A percentile compares a stretch with the other conserved stretches of the same genome.
Conservation (phyloP, 371 early-diverging fungal species). For the Mortierella sp. region DNA sequence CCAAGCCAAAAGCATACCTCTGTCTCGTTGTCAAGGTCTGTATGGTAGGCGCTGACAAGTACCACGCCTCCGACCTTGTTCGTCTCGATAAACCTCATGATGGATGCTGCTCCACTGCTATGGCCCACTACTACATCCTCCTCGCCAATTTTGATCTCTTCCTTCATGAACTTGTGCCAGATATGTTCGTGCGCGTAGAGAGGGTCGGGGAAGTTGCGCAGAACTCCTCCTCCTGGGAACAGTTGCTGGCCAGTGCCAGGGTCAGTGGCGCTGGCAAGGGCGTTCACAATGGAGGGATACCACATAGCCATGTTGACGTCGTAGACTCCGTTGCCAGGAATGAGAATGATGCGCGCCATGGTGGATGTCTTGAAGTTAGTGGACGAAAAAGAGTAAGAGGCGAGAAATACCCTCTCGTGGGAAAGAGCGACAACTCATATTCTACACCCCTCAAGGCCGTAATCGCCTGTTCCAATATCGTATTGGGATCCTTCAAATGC, state of each 20-base stretch:
- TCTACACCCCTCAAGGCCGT: no score
- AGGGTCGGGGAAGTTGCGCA: constrained; percentile 51
- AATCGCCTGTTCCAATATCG: no score
- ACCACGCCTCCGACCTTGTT: constrained; percentile 50
- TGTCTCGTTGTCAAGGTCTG: constrained; percentile 43
- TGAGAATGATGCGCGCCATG: constrained; percentile 50
- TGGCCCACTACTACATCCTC: constrained; percentile 53
- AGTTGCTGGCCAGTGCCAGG: constrained; percentile 13
- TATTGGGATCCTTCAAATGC: no score
- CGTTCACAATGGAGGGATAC: constrained; percentile 44
- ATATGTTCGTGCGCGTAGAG: constrained; percentile 45
- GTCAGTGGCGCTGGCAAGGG: constrained; percentile 31
- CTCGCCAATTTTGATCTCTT: constrained; percentile 38
- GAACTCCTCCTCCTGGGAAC: constrained; percentile 44
- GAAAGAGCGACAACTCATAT: no score
- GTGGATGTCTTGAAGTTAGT: neutral
- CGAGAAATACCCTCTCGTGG: neutral
- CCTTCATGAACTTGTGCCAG: constrained; percentile 52
- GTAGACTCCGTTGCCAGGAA: constrained; percentile 55
- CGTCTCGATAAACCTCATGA: constrained; percentile 41
- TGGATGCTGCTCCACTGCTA: constrained; percentile 45
- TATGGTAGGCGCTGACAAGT: constrained; percentile 54
- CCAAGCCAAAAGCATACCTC: constrained; percentile 44
- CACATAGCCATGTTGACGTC: constrained; percentile 48
- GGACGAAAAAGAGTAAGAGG: neutral